Conservation (phyloP, 2,329 filamentous ascomycete species). For the Ascocoryne sarcoides region DNA sequence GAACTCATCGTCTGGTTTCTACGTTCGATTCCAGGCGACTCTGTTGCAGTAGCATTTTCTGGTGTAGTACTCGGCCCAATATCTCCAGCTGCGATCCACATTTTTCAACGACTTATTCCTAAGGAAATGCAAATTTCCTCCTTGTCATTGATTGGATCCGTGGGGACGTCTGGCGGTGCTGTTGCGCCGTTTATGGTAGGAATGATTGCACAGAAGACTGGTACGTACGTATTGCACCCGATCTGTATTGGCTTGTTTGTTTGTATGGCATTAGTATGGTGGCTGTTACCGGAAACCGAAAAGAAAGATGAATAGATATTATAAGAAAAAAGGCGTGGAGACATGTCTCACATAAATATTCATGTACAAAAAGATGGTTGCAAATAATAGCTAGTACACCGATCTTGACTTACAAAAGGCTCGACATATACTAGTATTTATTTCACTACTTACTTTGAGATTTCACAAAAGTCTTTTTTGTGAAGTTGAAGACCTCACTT, state of each 20-base stretch:
- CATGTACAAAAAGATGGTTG: no score
- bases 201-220: slow-evolving; percentile 34
- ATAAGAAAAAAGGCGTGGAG: no score
- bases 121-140: slow-evolving; percentile 49
- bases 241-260: slow-evolving; percentile 16
- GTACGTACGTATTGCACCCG: slow-evolving; percentile 34
- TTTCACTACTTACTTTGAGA: no score
- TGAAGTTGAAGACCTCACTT: no score
- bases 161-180: slow-evolving; percentile 62
- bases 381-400: no score
- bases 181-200: slow-evolving; percentile 44
- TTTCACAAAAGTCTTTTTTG: no score
- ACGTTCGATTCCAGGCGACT: slow-evolving; percentile 59
- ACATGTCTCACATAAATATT: no score
- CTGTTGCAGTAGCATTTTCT: slow-evolving; percentile 56
- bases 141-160: slow-evolving; percentile 57
- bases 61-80: slow-evolving; percentile 69
- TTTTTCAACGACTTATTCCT: slow-evolving; percentile 52
- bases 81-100: slow-evolving; percentile 60
- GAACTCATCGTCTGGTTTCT: slow-evolving; percentile 68
- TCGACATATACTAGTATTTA: no score
- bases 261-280: slow-evolving; percentile 12
- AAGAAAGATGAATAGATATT: slow-evolving; percentile 7
- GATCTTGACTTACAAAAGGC: no score
- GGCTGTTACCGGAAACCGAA: slow-evolving; percentile 11